Percentiles rank a stretch among this genome's conserved stretches.
Conservation (phyloP, 1,284 basidiomycete genomes). For the Gomphus bonarii region DNA sequence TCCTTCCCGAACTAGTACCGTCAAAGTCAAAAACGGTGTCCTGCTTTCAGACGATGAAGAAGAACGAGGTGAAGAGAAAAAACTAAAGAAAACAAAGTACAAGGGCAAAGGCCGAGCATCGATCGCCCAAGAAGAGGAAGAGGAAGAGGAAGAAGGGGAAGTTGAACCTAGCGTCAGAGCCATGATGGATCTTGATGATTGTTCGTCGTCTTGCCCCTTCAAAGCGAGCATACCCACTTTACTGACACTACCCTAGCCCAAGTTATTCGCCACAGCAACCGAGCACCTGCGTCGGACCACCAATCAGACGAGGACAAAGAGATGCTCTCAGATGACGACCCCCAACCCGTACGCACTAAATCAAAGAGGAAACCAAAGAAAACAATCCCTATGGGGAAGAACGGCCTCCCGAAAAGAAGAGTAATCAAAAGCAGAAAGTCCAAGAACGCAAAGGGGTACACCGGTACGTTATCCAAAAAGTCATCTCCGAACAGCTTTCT, state of each 20-base stretch:
- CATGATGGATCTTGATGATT: slow-evolving; percentile 72
- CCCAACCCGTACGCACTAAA: not conserved
- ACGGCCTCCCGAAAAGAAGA: slow-evolving; percentile 62
- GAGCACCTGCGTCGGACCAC: slow-evolving; percentile 11
- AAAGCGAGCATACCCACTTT: not conserved
- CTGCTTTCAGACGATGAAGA: slow-evolving; percentile 52
- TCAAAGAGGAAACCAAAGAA: slow-evolving; percentile 42
- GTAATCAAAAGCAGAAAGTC: slow-evolving; percentile 46
- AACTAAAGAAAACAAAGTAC: slow-evolving; percentile 20
- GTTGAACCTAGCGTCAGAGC: slow-evolving; percentile 34
- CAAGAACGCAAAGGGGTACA: slow-evolving; percentile 59
- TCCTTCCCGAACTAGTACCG: slow-evolving; percentile 14
- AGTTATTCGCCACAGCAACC: slow-evolving; percentile 28
- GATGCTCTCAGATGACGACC: not conserved
- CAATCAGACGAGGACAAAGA: slow-evolving; percentile 11
- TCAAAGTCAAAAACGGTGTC: slow-evolving; percentile 32
- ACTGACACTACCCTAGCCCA: slow-evolving; percentile 24
- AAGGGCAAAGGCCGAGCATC: slow-evolving; percentile 22
- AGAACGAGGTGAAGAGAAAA: slow-evolving; percentile 22
- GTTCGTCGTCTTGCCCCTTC: slow-evolving; percentile 24
- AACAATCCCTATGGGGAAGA: slow-evolving; percentile 52
- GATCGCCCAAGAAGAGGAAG: slow-evolving; percentile 18
- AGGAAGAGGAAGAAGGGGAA: slow-evolving; percentile 22
- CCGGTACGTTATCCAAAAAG: slow-evolving; percentile 37
- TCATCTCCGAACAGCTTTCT: not conserved